phyloP scores from a whole-genome alignment of 441 rosid species.

The Sinapis alba region DNA sequence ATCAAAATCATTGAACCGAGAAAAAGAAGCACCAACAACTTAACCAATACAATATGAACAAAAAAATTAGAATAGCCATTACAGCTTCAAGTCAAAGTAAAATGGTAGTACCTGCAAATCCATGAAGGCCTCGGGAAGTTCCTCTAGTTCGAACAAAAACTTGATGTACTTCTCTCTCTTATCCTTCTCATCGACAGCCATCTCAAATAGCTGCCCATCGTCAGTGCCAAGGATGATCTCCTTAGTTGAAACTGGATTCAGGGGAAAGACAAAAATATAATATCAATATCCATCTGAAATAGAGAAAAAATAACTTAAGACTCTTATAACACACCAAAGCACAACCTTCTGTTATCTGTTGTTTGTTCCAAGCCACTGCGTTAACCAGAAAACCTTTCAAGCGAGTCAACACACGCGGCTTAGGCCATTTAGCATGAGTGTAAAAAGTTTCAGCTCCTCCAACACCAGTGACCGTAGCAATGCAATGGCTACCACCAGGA shows the following conservation, averaged over 20 bases:
- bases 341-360: constrained; percentile 92
- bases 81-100: neutral
- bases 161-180: constrained; percentile 92
- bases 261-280: constrained; percentile 14
- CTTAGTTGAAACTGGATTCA: constrained; percentile 75
- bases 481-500: constrained; percentile 98
- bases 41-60: constrained; percentile 1
- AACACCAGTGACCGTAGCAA: constrained; percentile 77
- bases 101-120: constrained; percentile 75
- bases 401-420: constrained; percentile 78
- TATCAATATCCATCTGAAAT: constrained; percentile 21
- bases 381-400: constrained; percentile 87
- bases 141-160: constrained; percentile 75
- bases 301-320: neutral
- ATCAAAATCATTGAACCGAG: neutral
- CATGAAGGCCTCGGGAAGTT: constrained; percentile 96
- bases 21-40: neutral
- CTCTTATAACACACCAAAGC: constrained; percentile 4
- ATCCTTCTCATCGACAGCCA: constrained; percentile 97
- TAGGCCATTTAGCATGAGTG: constrained; percentile 93
- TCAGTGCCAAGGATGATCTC: constrained; percentile 94
- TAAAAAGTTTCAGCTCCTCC: constrained; percentile 94
- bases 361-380: constrained; percentile 96
- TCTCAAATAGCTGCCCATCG: constrained; percentile 89
- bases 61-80: constrained; percentile 10